Percentiles rank a stretch among this genome's conserved stretches.
Conservation (phyloP, 1,139 yeast species). For the Kodamaea arcana region DNA sequence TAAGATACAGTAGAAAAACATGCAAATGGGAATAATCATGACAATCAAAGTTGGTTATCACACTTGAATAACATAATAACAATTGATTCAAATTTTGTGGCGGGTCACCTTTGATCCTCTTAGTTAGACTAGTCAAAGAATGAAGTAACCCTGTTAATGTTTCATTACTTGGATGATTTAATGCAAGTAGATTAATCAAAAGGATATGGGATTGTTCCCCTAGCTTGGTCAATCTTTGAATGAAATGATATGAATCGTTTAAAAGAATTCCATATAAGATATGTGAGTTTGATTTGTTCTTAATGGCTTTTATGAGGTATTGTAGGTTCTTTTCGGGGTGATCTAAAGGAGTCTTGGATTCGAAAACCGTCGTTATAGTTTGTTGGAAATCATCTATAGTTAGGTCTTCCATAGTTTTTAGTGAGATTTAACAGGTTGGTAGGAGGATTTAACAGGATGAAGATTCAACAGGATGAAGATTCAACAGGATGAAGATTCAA, state of each 20-base stretch:
- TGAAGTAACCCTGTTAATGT: conserved; percentile 13
- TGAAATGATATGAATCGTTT: conserved; percentile 16
- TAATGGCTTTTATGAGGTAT: conserved; percentile 1
- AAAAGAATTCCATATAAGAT: conserved; percentile 17
- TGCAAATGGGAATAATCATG: conserved; percentile 22
- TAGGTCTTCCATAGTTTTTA: no score
- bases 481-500: no score
- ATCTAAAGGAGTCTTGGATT: not conserved
- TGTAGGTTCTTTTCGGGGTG: not conserved
- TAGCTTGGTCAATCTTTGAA: conserved; percentile 15
- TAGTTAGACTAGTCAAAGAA: conserved; percentile 1
- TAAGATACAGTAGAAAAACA: no score
- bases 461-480: no score
- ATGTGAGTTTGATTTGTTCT: not conserved
- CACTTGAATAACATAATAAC: conserved; percentile 13
- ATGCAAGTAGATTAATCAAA: conserved; percentile 13
- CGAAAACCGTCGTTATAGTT: not conserved
- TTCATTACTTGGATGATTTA: conserved; percentile 5
- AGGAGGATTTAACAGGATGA: no score
- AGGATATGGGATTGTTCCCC: conserved; percentile 17
- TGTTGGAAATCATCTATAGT: no score
- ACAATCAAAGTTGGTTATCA: conserved; percentile 18
- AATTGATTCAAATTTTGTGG: not conserved
- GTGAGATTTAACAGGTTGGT: no score
- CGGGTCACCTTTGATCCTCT: not conserved